Evolutionary conservation across 2,329 filamentous ascomycete genomes (phyloP).

Genomic region (Lachnellula cervina): DNA sequence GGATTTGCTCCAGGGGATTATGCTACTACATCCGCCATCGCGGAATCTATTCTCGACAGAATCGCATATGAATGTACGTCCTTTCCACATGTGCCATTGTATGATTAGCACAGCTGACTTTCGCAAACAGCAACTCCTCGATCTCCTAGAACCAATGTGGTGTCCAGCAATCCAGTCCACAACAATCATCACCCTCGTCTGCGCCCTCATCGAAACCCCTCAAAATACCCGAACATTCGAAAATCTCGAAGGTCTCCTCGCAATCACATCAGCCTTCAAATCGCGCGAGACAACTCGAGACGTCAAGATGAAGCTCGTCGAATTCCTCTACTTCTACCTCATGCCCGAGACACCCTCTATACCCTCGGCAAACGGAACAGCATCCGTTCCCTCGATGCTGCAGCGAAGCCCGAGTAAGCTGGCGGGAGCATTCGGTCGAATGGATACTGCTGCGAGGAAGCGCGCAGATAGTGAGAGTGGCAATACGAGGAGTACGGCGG

Average conservation of each 20-base stretch:
- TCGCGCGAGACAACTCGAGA: constrained; percentile 77
- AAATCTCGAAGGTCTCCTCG: constrained; percentile 82
- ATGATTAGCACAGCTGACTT: neutral
- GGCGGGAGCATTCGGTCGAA: constrained; percentile 49
- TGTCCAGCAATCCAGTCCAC: constrained; percentile 88
- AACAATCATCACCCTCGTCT: constrained; percentile 84
- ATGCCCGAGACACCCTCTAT: constrained; percentile 77
- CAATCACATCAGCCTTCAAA: constrained; percentile 90
- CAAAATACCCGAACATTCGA: constrained; percentile 90
- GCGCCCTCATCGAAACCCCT: constrained; percentile 79
- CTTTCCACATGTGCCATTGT: neutral
- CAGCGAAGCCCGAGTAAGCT: constrained; percentile 68
- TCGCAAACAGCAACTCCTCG: constrained; percentile 69
- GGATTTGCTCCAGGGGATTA: constrained; percentile 80
- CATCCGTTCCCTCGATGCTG: constrained; percentile 47
- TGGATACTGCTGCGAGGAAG: constrained; percentile 32
- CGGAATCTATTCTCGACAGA: constrained; percentile 82
- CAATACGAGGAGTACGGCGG: constrained; percentile 52
- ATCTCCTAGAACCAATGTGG: constrained; percentile 88
- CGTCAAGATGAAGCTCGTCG: constrained; percentile 92
- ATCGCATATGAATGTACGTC: constrained; percentile 83
- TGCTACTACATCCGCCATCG: constrained; percentile 86
- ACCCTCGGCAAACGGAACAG: constrained; percentile 43
- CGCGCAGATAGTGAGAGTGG: constrained; percentile 33
- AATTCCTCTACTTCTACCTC: constrained; percentile 97